Conservation (phyloP, 2,329 filamentous ascomycete species). For the Phialophora macrospora region DNA sequence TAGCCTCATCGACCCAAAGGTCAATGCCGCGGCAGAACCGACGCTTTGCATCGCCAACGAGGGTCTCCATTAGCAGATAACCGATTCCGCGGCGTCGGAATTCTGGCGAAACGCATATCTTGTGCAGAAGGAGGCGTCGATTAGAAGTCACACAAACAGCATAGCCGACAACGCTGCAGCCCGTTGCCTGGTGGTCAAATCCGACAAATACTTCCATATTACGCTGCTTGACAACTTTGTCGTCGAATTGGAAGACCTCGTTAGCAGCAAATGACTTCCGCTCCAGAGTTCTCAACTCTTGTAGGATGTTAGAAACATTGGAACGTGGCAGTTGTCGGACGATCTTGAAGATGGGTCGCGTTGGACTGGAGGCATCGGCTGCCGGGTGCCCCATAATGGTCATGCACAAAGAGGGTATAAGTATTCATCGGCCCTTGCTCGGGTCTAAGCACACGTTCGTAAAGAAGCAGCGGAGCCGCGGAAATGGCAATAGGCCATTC, state of each 20-base stretch:
- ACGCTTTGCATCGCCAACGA: conserved; percentile 50
- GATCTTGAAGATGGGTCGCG: conserved; percentile 12
- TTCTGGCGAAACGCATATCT: conserved; percentile 56
- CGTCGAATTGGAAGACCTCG: conserved; percentile 56
- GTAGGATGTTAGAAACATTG: conserved; percentile 24
- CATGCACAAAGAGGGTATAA: background rate
- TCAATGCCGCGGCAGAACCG: conserved; percentile 56
- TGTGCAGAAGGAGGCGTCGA: conserved; percentile 55
- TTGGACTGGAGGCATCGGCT: background rate
- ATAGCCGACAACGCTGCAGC: conserved; percentile 49
- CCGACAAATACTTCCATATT: conserved; percentile 34
- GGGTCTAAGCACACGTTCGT: background rate
- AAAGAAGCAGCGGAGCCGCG: background rate
- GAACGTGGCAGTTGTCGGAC: conserved; percentile 25
- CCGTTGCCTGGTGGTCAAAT: background rate
- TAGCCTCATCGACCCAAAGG: conserved; percentile 58
- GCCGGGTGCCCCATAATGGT: background rate
- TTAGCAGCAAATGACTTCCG: conserved; percentile 58
- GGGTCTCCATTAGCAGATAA: conserved; percentile 51
- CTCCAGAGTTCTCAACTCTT: conserved; percentile 42
- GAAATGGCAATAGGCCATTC: background rate
- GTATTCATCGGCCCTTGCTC: background rate
- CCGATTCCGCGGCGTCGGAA: conserved; percentile 56
- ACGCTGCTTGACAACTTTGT: conserved; percentile 38
- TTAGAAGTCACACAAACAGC: conserved; percentile 54